phyloP scores from a whole-genome alignment of 768 basidiomycete genomes.

The Lentinula boryana region DNA sequence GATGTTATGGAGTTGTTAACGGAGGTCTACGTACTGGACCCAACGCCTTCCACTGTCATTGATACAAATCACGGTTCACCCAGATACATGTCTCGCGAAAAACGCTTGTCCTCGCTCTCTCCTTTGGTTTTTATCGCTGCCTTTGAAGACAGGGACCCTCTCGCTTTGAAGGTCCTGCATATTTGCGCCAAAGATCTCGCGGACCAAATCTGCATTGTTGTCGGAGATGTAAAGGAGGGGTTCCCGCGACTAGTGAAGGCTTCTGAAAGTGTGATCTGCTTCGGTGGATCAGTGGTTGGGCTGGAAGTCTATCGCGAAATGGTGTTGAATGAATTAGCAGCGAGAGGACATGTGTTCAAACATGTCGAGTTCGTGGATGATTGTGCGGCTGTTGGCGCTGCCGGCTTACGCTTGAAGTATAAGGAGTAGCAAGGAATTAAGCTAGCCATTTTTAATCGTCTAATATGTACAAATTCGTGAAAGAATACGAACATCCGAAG shows the following conservation, averaged over 20 bases:
- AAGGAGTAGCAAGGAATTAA: not conserved
- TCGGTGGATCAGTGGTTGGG: slow-evolving; percentile 76
- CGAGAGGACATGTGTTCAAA: slow-evolving; percentile 57
- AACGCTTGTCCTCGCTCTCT: slow-evolving; percentile 66
- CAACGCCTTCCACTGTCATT: slow-evolving; percentile 17
- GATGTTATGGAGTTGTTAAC: slow-evolving; percentile 60
- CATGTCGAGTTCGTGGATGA: slow-evolving; percentile 66
- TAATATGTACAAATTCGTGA: too few relatives aligned
- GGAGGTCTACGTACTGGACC: slow-evolving; percentile 61
- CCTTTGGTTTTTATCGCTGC: slow-evolving; percentile 68
- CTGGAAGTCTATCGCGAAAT: slow-evolving; percentile 52
- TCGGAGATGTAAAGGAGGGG: slow-evolving; percentile 29
- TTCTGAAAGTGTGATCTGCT: slow-evolving; percentile 55
- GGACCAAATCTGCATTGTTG: slow-evolving; percentile 49
- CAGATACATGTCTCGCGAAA: slow-evolving; percentile 47
- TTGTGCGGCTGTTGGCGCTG: slow-evolving; percentile 60
- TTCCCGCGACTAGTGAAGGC: slow-evolving; percentile 40
- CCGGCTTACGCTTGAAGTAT: slow-evolving; percentile 35
- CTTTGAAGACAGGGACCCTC: slow-evolving; percentile 58
- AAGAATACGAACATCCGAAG: too few relatives aligned
- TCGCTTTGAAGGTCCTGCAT: slow-evolving; percentile 56
- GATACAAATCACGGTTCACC: slow-evolving; percentile 18
- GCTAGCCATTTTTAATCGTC: too few relatives aligned
- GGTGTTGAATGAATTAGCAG: slow-evolving; percentile 48
- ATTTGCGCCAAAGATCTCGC: slow-evolving; percentile 50